Evolutionary conservation across 768 basidiomycete genomes (phyloP).

Genomic region (Rhodotorula paludigena): DNA sequence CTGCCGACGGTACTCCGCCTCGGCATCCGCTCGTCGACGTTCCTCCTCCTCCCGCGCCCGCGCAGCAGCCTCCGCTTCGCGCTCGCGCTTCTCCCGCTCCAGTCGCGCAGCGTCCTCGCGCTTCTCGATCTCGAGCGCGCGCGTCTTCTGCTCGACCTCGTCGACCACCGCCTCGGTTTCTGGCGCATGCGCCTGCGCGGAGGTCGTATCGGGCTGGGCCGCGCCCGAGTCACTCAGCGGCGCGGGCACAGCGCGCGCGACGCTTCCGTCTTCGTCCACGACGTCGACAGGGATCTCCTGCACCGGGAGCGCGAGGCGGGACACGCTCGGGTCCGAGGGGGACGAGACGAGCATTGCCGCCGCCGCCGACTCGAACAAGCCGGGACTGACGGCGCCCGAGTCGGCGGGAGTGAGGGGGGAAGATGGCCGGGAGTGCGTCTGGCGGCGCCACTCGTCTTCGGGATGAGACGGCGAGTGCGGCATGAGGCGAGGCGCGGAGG

Average conservation of each 20-base stretch:
- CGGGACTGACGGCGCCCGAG: neutral
- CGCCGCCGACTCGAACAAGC: neutral
- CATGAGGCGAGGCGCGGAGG: neutral
- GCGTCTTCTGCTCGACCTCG: neutral
- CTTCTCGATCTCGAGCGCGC: neutral
- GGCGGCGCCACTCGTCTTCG: neutral
- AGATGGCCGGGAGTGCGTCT: neutral
- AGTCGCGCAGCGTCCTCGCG: neutral
- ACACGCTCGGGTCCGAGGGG: neutral
- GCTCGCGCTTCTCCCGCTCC: neutral
- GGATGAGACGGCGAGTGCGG: too few species aligned
- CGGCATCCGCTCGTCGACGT: slow-evolving; percentile 25
- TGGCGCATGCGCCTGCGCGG: neutral
- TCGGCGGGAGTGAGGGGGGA: neutral
- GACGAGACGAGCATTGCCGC: slow-evolving; percentile 12
- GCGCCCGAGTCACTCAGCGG: neutral
- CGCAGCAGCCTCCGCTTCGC: neutral
- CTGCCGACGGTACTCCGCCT: slow-evolving; percentile 24
- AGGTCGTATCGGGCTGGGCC: neutral
- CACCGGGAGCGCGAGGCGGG: neutral
- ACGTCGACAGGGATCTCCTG: neutral
- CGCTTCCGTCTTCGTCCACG: neutral
- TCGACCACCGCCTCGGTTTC: neutral
- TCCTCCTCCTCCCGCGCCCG: slow-evolving; percentile 19
- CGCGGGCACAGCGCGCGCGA: neutral